phyloP scores from a whole-genome alignment of 1,284 basidiomycete species.

The Puccinia coronata region DNA sequence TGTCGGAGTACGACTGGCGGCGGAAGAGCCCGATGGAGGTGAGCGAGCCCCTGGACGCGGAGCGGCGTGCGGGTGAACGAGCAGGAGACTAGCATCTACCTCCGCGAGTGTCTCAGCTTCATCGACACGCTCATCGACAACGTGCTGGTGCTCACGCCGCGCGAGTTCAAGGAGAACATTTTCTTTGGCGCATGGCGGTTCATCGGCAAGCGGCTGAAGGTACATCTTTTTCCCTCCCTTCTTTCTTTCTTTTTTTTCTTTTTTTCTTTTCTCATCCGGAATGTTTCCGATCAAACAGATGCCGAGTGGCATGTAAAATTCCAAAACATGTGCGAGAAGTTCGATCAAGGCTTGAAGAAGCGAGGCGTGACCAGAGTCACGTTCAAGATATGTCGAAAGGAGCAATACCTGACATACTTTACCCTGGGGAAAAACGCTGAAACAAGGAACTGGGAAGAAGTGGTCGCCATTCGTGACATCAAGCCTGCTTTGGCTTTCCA shows the following conservation, averaged over 20 bases:
- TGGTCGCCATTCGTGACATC: constrained; percentile 94
- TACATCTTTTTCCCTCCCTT: too few relatives aligned
- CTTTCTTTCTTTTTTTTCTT: neutral
- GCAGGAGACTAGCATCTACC: too few relatives aligned
- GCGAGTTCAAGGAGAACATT: too few relatives aligned
- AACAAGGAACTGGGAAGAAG: constrained; percentile 80
- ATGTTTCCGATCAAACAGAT: constrained; percentile 78
- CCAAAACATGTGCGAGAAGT: constrained; percentile 72
- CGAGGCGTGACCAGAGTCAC: constrained; percentile 90
- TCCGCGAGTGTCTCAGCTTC: too few relatives aligned
- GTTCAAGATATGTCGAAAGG: constrained; percentile 84
- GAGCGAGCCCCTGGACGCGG: constrained; percentile 34
- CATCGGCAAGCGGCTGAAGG: too few relatives aligned
- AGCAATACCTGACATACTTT: constrained; percentile 91
- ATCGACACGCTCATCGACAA: too few relatives aligned
- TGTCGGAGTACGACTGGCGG: constrained; percentile 93
- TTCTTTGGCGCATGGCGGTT: too few relatives aligned
- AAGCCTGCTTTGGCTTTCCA: constrained; percentile 98
- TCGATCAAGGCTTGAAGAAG: constrained; percentile 67
- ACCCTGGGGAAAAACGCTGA: constrained; percentile 74
- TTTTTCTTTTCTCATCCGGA: neutral
- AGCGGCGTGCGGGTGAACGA: neutral
- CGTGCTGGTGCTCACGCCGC: too few relatives aligned
- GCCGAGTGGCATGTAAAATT: constrained; percentile 76
- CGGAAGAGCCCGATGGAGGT: constrained; percentile 63